Evolutionary conservation across 257 asterid species (phyloP), one percentile per base, ranked within the genome.

Genomic region (Forsythia viridissima): DNA sequence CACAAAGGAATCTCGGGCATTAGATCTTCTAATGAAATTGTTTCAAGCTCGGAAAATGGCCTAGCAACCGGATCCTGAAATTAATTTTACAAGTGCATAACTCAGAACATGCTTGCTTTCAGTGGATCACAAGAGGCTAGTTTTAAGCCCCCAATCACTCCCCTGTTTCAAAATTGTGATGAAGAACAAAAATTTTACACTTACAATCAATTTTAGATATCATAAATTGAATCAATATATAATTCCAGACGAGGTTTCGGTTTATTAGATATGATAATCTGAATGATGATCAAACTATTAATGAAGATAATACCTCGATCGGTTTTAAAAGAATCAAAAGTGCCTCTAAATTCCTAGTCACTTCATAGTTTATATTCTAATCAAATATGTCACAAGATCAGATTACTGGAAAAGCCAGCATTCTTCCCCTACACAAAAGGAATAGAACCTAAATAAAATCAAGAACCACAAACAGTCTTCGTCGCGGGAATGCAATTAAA

Each of bases 1-100:
- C 98, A 94, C 38, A 86, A 78, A 38, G 98, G 98, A 74, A 94
- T 87, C 77, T 92, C 98, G 1, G 92, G 87, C 91, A 87, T 85
- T 70, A 94, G 91, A 68, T 91, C 92, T 82, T 89, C 92, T 77
- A 94, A 46, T 43, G 79, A 86, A 37, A 79, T 82, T 7, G 90
- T 34, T 73, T 90, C 94, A 52, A 89, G 85, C 80, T 92, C 94
- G 34, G 73, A 76, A 37, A 92, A 83, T n/a, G 91, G 89, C 82
- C 13, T 87, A 69, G 75, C 39, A 77, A 57, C 85, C 5, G 86
- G 85, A 72, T 88, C 94, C 98, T 94, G 83, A 39, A 70, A 79
- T 69, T 68, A 69, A 55, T 46, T 63, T 70, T 37, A 39, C 78
- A 84, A 51, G 44, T 73, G 80, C 65, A 43, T 69, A 34, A 44